A percentile compares a stretch with the other conserved stretches of the same genome.
Evolutionary conservation across 169 alveolate species (phyloP).

Genomic region (Plasmodium reichenowi): DNA sequence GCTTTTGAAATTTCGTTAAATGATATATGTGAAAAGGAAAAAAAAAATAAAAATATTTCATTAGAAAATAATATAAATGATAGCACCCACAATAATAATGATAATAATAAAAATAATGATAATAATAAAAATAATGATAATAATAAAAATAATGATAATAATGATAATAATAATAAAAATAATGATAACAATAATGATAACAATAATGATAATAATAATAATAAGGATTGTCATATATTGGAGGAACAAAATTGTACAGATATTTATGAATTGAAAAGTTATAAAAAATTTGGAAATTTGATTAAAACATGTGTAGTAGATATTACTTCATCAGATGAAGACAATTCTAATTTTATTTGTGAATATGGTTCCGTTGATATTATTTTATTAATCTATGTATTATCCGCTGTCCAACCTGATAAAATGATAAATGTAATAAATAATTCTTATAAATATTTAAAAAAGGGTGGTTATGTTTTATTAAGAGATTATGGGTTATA

Average conservation of each 20-base stretch:
- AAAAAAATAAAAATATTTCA: not conserved
- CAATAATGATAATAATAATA: not conserved
- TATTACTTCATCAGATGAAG: slow-evolving; percentile 31
- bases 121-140: slow-evolving; percentile 1
- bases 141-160: slow-evolving; percentile 7
- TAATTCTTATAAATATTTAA: slow-evolving; percentile 87
- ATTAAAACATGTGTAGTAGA: slow-evolving; percentile 77
- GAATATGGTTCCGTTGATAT: slow-evolving; percentile 85
- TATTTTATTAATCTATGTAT: slow-evolving; percentile 90
- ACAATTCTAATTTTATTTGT: slow-evolving; percentile 30
- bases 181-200: not conserved
- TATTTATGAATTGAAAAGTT: slow-evolving; percentile 25
- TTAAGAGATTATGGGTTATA: slow-evolving; percentile 95
- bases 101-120: slow-evolving; percentile 58
- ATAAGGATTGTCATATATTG: not conserved
- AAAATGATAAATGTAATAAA: slow-evolving; percentile 83
- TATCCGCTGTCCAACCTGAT: slow-evolving; percentile 94
- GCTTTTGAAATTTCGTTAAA: too few species aligned
- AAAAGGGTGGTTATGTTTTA: slow-evolving; percentile 90
- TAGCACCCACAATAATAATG: slow-evolving; percentile 70
- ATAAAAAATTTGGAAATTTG: slow-evolving; percentile 70
- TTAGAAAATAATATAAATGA: not conserved
- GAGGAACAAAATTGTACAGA: slow-evolving; percentile 1
- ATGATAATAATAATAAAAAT: not conserved
- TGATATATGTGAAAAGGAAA: not conserved